These are phyloP conservation scores for Diddensiella transvaalensis DNA, from an alignment of 805 yeast species.

Conservation along the genomic window DNA sequence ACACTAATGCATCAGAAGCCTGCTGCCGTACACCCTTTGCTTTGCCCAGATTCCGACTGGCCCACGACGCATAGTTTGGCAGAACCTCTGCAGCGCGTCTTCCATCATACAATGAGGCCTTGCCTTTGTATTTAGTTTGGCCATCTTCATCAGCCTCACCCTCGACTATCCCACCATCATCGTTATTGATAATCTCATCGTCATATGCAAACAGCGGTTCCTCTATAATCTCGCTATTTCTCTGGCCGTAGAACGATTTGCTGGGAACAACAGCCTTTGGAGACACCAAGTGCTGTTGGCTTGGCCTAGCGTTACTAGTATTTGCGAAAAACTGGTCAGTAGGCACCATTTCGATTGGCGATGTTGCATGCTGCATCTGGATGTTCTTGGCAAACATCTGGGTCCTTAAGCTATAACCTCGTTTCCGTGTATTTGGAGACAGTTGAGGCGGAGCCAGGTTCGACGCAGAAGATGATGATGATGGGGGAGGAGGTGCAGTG, in stretches of 20 bases:
- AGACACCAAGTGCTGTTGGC: not conserved
- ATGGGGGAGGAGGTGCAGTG: not conserved
- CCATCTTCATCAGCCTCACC: not conserved
- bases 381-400: conserved; percentile 52
- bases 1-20: not conserved
- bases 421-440: conserved; percentile 4
- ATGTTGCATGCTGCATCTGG: conserved; percentile 16
- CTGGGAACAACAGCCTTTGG: not conserved
- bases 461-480: not conserved
- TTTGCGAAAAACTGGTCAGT: conserved; percentile 5
- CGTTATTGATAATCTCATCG: not conserved
- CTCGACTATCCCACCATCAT: not conserved
- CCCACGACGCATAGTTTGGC: conserved; percentile 29
- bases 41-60: conserved; percentile 14
- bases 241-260: not conserved
- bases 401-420: conserved; percentile 66
- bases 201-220: conserved; percentile 1
- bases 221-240: not conserved
- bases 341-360: conserved; percentile 34
- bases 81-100: conserved; percentile 16
- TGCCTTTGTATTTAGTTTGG: not conserved
- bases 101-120: not conserved
- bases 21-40: conserved; percentile 10
- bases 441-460: too few relatives aligned
- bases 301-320: not conserved